These are phyloP conservation scores for Boletales sp. DNA, from an alignment of 768 basidiomycete genomes.

Conservation along the genomic window DNA sequence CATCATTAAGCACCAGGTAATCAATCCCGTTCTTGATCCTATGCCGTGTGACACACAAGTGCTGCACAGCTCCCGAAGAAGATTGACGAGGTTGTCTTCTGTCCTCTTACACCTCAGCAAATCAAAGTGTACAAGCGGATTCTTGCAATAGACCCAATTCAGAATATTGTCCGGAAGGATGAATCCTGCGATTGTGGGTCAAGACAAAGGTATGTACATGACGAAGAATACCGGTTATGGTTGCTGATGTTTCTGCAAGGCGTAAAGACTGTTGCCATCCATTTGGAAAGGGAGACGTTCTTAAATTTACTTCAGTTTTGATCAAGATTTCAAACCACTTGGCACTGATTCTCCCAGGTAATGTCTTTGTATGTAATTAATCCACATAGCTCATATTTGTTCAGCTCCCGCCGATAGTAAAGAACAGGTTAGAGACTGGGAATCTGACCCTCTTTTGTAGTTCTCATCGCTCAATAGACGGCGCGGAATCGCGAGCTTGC, in stretches of 20 bases:
- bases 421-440: slow-evolving; percentile 51
- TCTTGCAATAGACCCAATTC: slow-evolving; percentile 59
- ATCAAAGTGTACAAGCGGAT: slow-evolving; percentile 70
- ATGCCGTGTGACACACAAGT: neutral
- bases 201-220: slow-evolving; percentile 43
- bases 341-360: slow-evolving; percentile 80
- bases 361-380: slow-evolving; percentile 2
- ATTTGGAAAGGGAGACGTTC: slow-evolving; percentile 47
- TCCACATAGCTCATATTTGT: neutral
- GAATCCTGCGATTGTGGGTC: slow-evolving; percentile 73
- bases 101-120: slow-evolving; percentile 75
- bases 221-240: neutral
- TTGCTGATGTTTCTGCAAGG: slow-evolving; percentile 33
- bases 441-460: neutral
- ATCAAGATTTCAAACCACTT: slow-evolving; percentile 90
- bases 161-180: slow-evolving; percentile 69
- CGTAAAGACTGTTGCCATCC: slow-evolving; percentile 58
- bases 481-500: slow-evolving; percentile 59
- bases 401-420: slow-evolving; percentile 63
- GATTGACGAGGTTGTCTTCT: slow-evolving; percentile 89
- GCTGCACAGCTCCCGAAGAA: slow-evolving; percentile 73
- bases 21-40: neutral
- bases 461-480: slow-evolving; percentile 26
- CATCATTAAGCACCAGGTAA: slow-evolving; percentile 66
- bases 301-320: slow-evolving; percentile 77